Conservation (phyloP, 768 basidiomycete genomes). For the Strobilomyces echinocephalus region DNA sequence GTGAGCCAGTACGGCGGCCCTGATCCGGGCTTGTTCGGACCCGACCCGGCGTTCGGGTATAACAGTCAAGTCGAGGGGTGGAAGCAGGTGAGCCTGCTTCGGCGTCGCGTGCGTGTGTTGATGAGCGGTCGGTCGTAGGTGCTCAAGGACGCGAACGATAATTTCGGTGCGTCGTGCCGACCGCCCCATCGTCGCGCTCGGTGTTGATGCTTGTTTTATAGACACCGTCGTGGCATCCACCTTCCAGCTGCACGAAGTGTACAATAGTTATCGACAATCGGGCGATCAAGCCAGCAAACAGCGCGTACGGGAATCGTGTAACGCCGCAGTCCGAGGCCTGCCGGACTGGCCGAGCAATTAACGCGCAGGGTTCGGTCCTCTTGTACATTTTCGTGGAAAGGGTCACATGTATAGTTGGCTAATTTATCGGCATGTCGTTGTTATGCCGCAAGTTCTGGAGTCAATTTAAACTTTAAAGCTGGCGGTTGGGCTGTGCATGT, state of each 20-base stretch:
- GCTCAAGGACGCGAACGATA: conserved; percentile 49
- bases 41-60: conserved; percentile 38
- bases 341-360: conserved; percentile 63
- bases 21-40: conserved; percentile 26
- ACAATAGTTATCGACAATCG: conserved; percentile 68
- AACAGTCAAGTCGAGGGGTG: conserved; percentile 52
- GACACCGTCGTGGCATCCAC: conserved; percentile 58
- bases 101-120: neutral
- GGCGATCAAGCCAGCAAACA: conserved; percentile 65
- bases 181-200: no score
- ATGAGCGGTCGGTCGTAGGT: conserved; percentile 33
- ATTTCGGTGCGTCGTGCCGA: conserved; percentile 40
- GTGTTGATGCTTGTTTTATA: conserved; percentile 3
- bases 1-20: conserved; percentile 42
- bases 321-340: conserved; percentile 65
- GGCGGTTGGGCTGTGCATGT: no score
- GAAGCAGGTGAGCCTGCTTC: conserved; percentile 43
- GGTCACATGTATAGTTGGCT: neutral
- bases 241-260: conserved; percentile 76
- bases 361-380: neutral
- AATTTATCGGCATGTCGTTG: conserved; percentile 5
- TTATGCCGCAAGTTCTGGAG: neutral
- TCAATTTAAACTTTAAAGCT: no score
- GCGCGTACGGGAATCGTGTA: conserved; percentile 73
- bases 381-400: neutral